Percentiles rank a stretch among this genome's conserved stretches.
phyloP scores from a whole-genome alignment of 257 asterid genomes.

The Solanum phureja region DNA sequence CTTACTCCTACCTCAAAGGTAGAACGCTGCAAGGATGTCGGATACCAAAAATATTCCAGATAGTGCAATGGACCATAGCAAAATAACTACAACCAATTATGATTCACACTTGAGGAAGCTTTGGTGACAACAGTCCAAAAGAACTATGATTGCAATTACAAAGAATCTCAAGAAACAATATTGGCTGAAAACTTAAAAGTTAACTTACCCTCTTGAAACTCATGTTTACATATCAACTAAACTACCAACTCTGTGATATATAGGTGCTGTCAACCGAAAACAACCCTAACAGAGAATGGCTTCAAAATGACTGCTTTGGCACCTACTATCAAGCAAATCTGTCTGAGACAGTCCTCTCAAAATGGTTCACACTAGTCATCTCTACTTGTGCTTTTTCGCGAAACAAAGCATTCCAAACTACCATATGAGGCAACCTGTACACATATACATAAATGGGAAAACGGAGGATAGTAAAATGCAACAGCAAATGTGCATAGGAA shows the following conservation, averaged over 20 bases:
- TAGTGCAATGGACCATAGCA: not conserved
- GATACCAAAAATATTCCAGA: not conserved
- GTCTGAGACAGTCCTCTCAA: not conserved
- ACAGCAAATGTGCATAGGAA: not conserved
- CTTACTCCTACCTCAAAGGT: not conserved
- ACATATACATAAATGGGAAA: not conserved
- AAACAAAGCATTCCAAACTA: not conserved
- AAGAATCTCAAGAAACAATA: not conserved
- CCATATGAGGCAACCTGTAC: not conserved
- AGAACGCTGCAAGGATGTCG: not conserved
- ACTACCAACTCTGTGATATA: not conserved
- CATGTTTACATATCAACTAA: not conserved
- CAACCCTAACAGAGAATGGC: not conserved
- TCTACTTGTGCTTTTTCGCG: not conserved
- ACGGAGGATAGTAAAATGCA: not conserved
- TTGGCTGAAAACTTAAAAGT: not conserved
- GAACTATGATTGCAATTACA: not conserved
- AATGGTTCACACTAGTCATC: not conserved
- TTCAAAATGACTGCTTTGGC: not conserved
- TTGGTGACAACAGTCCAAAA: not conserved
- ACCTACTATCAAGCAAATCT: not conserved
- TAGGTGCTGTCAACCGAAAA: not conserved
- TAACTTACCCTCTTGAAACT: not conserved
- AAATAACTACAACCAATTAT: not conserved
- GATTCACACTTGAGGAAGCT: not conserved